Base-by-base conservation (phyloP, 495 filamentous ascomycete genomes). In the Penicillium salamii region DNA sequence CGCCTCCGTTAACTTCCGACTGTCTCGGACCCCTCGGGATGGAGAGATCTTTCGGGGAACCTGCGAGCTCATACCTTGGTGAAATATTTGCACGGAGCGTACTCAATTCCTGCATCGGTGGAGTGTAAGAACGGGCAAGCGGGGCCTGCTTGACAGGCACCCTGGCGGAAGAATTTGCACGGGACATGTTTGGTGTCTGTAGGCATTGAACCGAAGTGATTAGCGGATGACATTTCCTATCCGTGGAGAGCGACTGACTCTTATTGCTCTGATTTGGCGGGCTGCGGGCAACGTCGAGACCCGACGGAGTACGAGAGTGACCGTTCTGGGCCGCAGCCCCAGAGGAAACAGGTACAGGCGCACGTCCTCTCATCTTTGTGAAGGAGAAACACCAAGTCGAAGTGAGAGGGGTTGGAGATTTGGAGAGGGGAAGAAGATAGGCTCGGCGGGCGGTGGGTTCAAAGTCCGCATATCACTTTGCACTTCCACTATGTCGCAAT, bases 131-230 rank as follows among this genome's bases (percentile, higher is more conserved):
- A 98, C 32, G 93, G 93, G 72, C 93, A 98, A 37, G 91, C 89
- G 63, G 87, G 87, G 55, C 93, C 93, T 39, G 93, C 93, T 79
- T 97, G 92, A 70, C 93, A 98, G 61, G 88, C 85, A 62, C 93
- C 93, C 71, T 95, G 88, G 38, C 90, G 84, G 72, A 90, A 98
- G 84, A 98, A 98, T 76, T 97, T 97, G 87, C 93, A 98, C 14
- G 93, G 93, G 32, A 98, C 93, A 74, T 97, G 93, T 42, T 90
- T 90, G 13, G 95, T 95, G 65, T 97, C 93, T 98, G 63, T 36
- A 23, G n/a, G 42, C 4, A n/a, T n/a, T n/a, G n/a, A n/a, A n/a
- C n/a, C n/a, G n/a, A n/a, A n/a, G n/a, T n/a, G n/a, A n/a, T n/a
- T n/a, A n/a, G n/a, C n/a, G n/a, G n/a, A n/a, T n/a, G n/a, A n/a